Base-by-base conservation (phyloP, 2,329 filamentous ascomycete species). In the Parastagonospora avenae region DNA sequence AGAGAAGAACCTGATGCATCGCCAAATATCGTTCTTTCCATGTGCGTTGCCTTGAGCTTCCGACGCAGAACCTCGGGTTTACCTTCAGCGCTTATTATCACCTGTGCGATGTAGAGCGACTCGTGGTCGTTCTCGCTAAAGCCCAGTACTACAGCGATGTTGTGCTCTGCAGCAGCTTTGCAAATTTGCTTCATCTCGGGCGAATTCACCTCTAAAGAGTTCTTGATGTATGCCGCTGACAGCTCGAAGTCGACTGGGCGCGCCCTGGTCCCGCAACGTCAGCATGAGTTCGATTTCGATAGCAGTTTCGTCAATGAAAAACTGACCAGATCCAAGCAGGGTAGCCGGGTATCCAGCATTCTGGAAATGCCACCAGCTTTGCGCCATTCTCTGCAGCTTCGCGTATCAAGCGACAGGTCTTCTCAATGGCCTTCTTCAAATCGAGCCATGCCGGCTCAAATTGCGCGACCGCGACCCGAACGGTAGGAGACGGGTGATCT, bases 371-470 rank as follows among this genome's bases (percentile, higher is more conserved):
- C 4, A 88, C 66, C 2, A 88, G 70, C 50, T 83, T 76, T 2
- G 82, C 82, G 1, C 79, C 80, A 37, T 81, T 78, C 4, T 68
- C 55, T 1, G 80, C 80, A 1, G 85, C 85, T 58, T 84, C 79
- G 32, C 75, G 68, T 55, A 88, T 86, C 43, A 86, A 74, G 0
- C 70, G 62, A 58, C 82, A 80, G 7, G 84, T 85, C 64, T 87
- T 87, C 1, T 76, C 64, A 1, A 87, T 79, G 2, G 78, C 76
- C 0, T 67, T 79, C 7, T 78, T 71, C 2, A 87, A 76, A 59
- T 88, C 81, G 7, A 87, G 75, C 83, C 84, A 87, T 1, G 74
- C 77, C 0, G 84, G 83, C 66, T 87, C 85, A 5, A 80, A 78
- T 62, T 87, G 84, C 0, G 82, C 78, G 10, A 81, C 80, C 27